A percentile compares a stretch with the other conserved stretches of the same genome.
Conservation (phyloP, 257 asterid genomes). For the Solanum etuberosum region DNA sequence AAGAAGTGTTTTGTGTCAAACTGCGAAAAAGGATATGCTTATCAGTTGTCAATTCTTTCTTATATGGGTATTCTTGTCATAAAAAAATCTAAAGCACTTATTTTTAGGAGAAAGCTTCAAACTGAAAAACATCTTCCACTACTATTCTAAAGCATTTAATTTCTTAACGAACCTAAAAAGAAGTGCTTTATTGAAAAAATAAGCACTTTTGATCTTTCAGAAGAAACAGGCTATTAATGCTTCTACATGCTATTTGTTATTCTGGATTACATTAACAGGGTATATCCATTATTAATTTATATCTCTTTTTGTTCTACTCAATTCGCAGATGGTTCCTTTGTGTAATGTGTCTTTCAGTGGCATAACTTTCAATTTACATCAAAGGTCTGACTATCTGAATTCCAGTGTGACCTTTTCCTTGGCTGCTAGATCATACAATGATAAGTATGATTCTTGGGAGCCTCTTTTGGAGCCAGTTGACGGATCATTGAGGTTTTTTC, state of each 20-base stretch:
- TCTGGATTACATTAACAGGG: not conserved
- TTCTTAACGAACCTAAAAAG: not conserved
- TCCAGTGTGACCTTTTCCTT: slow-evolving; percentile 64
- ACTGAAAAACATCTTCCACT: not conserved
- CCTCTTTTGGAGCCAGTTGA: slow-evolving; percentile 92
- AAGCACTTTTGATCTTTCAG: not conserved
- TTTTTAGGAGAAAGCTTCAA: not conserved
- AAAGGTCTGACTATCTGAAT: slow-evolving; percentile 46
- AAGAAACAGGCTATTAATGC: not conserved
- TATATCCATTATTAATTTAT: not conserved
- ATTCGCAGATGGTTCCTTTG: slow-evolving; percentile 83
- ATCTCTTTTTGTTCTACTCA: slow-evolving; percentile 11
- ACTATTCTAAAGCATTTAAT: not conserved
- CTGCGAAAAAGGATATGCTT: not conserved
- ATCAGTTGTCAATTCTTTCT: not conserved
- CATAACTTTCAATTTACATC: slow-evolving; percentile 56
- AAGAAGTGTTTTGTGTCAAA: not conserved
- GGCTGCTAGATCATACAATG: slow-evolving; percentile 80
- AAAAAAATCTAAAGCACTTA: not conserved
- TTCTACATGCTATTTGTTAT: not conserved
- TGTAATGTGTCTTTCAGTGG: slow-evolving; percentile 80
- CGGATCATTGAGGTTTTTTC: slow-evolving; percentile 64
- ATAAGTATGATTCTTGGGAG: slow-evolving; percentile 96
- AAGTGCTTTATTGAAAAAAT: not conserved
- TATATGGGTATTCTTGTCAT: not conserved